phyloP scores from a whole-genome alignment of 2,329 filamentous ascomycete species.

The Colletotrichum cordylinicola region DNA sequence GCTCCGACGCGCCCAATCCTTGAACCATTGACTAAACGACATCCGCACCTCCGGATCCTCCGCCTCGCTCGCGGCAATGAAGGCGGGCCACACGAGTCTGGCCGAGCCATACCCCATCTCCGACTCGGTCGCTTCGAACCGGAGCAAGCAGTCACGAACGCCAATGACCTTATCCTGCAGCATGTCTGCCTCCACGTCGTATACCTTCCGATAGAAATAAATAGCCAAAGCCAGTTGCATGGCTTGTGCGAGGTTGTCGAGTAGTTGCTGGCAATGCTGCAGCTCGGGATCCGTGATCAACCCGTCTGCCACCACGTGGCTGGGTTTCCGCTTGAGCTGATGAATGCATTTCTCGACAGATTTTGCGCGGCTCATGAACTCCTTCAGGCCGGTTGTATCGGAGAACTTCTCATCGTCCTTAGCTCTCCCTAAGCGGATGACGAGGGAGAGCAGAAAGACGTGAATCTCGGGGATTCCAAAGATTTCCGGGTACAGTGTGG shows the following conservation, averaged over 20 bases:
- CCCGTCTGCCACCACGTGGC: not conserved
- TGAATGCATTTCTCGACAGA: constrained; percentile 36
- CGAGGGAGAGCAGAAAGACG: constrained; percentile 36
- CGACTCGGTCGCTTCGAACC: constrained; percentile 28
- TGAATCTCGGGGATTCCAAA: constrained; percentile 43
- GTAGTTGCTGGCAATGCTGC: constrained; percentile 10
- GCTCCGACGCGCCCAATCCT: constrained; percentile 29
- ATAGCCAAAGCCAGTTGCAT: constrained; percentile 40
- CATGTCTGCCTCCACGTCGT: constrained; percentile 38
- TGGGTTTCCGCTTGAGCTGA: constrained; percentile 10
- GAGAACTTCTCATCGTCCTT: constrained; percentile 33
- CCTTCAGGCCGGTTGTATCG: constrained; percentile 23
- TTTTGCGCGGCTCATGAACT: constrained; percentile 37
- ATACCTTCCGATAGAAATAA: constrained; percentile 44
- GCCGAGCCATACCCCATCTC: constrained; percentile 30
- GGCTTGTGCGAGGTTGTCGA: constrained; percentile 35
- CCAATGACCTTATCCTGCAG: constrained; percentile 37
- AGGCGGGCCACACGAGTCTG: constrained; percentile 42
- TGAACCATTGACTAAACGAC: constrained; percentile 39
- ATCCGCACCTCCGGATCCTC: constrained; percentile 32
- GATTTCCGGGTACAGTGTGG: constrained; percentile 45
- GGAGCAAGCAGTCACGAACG: constrained; percentile 35
- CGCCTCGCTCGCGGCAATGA: constrained; percentile 43
- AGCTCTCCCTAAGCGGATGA: constrained; percentile 41
- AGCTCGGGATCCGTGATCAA: not conserved